Evolutionary conservation across 441 rosid genomes (phyloP), one percentile per base, ranked within the genome.

Genomic region (Adansonia grandidieri): DNA sequence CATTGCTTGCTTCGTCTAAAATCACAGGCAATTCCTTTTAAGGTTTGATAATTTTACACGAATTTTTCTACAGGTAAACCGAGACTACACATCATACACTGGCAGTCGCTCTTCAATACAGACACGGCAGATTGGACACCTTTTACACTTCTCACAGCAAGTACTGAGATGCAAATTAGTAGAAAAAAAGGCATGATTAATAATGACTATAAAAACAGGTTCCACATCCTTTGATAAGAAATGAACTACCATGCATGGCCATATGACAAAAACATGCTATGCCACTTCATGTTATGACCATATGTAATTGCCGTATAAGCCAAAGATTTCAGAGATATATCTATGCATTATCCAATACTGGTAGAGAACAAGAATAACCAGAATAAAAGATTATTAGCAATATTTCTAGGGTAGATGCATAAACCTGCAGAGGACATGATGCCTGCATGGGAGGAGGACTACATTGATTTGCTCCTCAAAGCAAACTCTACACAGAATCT

Each of bases 381-480:
- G 14, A 67, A 67, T 19, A 5, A 44, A 40, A 40, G 3, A 20
- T 51, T 17, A 60, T 48, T 7, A 58, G 15, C 50, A 42, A 65
- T 1, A 77, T 9, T 42, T 8, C 2, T 60, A 69, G 37, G 67
- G 66, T 28, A 13, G 73, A 80, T 67, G 58, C 37, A 60, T 40
- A 47, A 86, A 89, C 92, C 94, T 88, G 87, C 94, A 90, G 60
- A 88, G 89, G 81, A 84, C 82, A 45, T 87, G 92, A 87, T 89
- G 94, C 82, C 91, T 81, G 84, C 92, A 90, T 42, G 94, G 90
- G 75, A 89, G 90, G 77, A 89, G 80, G 64, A 90, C 91, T 65
- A 84, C 58, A 15, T 83, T 84, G 66, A 91, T 91, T 2, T 90
- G 90, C 65, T 87, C 92, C 83, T 89, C 92, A 6, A 89, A 91